Evolutionary conservation across 140 eudicot species (phyloP).

Genomic region (Bidens hawaiensis): DNA sequence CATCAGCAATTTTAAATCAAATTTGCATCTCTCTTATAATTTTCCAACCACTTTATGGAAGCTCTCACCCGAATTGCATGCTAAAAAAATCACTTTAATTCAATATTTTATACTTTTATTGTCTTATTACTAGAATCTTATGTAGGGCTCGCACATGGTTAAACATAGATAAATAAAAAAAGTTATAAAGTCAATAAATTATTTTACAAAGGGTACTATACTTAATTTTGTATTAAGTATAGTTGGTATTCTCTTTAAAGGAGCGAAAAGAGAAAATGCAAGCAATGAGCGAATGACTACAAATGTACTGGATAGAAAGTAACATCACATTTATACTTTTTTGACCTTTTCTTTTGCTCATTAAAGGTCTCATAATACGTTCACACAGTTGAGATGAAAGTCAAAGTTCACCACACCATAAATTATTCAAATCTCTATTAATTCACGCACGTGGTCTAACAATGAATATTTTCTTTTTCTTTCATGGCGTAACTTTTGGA

Average conservation of each 20-base stretch:
- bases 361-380: background rate
- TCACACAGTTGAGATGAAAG: slow-evolving; percentile 5
- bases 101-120: too few relatives aligned
- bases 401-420: slow-evolving; percentile 7
- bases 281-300: too few relatives aligned
- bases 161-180: too few relatives aligned
- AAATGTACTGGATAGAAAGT: too few relatives aligned
- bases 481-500: background rate
- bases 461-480: slow-evolving; percentile 4
- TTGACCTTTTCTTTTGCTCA: too few relatives aligned
- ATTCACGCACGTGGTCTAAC: slow-evolving; percentile 9
- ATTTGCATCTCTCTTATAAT: background rate
- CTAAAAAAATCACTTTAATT: too few relatives aligned
- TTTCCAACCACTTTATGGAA: background rate
- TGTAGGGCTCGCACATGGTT: too few relatives aligned
- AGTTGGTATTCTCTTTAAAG: too few relatives aligned
- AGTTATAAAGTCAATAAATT: too few relatives aligned
- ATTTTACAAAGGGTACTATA: too few relatives aligned
- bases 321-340: too few relatives aligned
- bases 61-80: background rate
- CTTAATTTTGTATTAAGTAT: background rate
- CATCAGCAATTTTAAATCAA: background rate
- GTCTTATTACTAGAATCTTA: too few relatives aligned
- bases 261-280: background rate
- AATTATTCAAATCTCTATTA: background rate